Percentiles rank a stretch among this genome's conserved stretches.
Conservation (phyloP, 148 eudicot species). For the Vaccinium vitisidaea region DNA sequence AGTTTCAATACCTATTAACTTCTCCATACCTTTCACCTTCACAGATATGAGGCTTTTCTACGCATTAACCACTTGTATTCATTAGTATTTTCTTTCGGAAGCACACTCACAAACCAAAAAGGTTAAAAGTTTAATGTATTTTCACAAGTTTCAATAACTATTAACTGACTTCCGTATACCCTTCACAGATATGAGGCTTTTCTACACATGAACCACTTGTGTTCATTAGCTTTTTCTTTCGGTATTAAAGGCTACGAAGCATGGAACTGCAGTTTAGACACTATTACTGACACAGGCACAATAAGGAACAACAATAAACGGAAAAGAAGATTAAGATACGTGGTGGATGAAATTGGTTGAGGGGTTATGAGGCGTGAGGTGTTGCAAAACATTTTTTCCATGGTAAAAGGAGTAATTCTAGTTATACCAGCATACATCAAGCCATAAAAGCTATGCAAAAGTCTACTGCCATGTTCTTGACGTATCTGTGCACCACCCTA, state of each 20-base stretch:
- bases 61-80: not conserved
- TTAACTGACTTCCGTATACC: not conserved
- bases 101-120: not conserved
- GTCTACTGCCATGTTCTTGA: conserved; percentile 11
- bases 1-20: not conserved
- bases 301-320: not conserved
- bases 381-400: not conserved
- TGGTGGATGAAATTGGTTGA: not conserved
- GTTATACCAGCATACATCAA: not conserved
- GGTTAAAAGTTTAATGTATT: not conserved
- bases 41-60: not conserved
- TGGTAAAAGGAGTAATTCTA: not conserved
- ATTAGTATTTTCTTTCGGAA: not conserved
- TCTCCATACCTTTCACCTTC: not conserved
- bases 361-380: not conserved
- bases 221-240: not conserved
- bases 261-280: not conserved
- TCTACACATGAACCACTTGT: not conserved
- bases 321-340: not conserved
- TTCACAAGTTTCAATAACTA: not conserved
- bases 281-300: not conserved
- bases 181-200: not conserved
- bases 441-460: too few relatives aligned
- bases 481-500: not conserved
- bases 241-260: not conserved